Percentiles rank a stretch among this genome's conserved stretches.
phyloP scores from a whole-genome alignment of 2,329 filamentous ascomycete genomes.

The Tolypocladium inflatum region DNA sequence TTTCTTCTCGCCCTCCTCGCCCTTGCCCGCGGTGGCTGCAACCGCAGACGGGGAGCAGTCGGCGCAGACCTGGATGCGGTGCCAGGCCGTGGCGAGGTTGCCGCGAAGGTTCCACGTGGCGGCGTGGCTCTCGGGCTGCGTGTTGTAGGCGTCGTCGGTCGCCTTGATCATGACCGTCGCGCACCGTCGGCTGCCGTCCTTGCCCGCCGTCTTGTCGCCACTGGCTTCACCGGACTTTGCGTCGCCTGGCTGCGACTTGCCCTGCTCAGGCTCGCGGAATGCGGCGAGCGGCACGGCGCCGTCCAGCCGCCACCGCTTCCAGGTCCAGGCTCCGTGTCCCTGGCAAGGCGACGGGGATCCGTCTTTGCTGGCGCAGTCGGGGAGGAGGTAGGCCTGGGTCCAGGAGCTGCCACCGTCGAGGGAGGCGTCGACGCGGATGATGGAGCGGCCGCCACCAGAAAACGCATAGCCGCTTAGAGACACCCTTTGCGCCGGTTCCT shows the following conservation, averaged over 20 bases:
- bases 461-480: conserved; percentile 55
- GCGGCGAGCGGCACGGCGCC: conserved; percentile 30
- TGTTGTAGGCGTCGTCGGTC: conserved; percentile 56
- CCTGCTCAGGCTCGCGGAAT: conserved; percentile 10
- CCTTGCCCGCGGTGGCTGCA: neutral
- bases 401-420: conserved; percentile 54
- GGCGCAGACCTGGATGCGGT: conserved; percentile 37
- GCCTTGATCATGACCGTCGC: conserved; percentile 54
- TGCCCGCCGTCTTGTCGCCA: neutral
- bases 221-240: neutral
- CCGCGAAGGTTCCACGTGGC: conserved; percentile 55
- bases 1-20: neutral
- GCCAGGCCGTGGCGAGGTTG: conserved; percentile 59
- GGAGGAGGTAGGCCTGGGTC: conserved; percentile 51
- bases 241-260: neutral
- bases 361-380: conserved; percentile 29
- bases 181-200: conserved; percentile 24
- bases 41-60: conserved; percentile 14
- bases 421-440: conserved; percentile 59
- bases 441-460: conserved; percentile 55
- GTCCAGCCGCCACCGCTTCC: conserved; percentile 53
- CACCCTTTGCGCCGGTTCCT: conserved; percentile 15
- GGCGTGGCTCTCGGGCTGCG: conserved; percentile 51
- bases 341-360: conserved; percentile 18
- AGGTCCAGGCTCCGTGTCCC: conserved; percentile 48